These are phyloP conservation scores for Fraxinus pennsylvanica DNA, from an alignment of 257 asterid species.

Conservation along the genomic window DNA sequence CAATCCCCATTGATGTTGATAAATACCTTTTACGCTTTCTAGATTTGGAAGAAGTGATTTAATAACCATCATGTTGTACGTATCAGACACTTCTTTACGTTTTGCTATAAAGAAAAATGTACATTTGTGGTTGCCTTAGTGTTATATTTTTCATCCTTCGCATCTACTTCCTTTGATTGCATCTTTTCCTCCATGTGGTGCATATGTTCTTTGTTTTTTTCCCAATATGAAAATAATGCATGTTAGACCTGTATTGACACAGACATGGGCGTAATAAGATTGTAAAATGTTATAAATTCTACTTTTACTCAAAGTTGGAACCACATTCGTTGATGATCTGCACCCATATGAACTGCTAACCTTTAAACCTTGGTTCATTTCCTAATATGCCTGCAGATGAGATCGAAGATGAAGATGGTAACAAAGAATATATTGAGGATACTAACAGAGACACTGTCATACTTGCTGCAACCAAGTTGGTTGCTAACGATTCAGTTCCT, in stretches of 20 bases:
- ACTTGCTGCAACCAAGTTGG: constrained; percentile 76
- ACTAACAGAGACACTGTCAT: constrained; percentile 75
- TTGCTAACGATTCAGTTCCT: constrained; percentile 71
- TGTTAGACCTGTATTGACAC: neutral
- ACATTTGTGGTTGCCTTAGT: neutral
- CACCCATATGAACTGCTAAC: constrained; percentile 19
- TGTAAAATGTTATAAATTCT: neutral
- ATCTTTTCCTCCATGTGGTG: neutral
- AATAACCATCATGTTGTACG: neutral
- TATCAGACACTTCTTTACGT: neutral
- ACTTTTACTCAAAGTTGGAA: neutral
- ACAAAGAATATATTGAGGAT: constrained; percentile 87
- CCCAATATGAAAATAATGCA: neutral
- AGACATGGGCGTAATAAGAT: neutral
- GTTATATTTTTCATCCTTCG: neutral
- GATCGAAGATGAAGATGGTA: constrained; percentile 73
- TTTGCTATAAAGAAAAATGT: neutral
- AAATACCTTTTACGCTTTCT: neutral
- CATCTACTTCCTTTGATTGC: neutral
- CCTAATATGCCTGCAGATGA: constrained; percentile 53
- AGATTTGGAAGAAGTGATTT: neutral
- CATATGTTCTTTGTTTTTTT: neutral
- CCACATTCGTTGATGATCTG: neutral
- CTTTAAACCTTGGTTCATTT: constrained; percentile 20
- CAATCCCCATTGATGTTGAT: neutral